Evolutionary conservation across 176 grass and related monocot species (phyloP).

Genomic region (Eleusine coracana): DNA sequence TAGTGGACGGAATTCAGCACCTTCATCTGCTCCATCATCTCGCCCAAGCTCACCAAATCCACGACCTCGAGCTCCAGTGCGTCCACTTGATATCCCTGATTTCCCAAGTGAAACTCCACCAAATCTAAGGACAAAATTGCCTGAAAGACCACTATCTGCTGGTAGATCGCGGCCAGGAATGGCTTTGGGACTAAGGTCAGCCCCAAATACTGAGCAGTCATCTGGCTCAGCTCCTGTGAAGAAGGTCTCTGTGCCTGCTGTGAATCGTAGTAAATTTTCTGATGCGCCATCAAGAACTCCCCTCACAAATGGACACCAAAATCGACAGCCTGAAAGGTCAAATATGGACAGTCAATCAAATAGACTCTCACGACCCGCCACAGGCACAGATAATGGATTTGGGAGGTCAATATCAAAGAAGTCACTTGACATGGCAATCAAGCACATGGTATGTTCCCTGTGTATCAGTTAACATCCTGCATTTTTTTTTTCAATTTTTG

Average conservation of each 20-base stretch:
- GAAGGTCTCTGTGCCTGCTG: slow-evolving; percentile 65
- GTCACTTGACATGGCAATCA: slow-evolving; percentile 97
- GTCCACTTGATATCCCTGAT: slow-evolving; percentile 88
- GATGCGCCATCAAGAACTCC: slow-evolving; percentile 66
- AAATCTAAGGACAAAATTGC: slow-evolving; percentile 91
- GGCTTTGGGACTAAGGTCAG: slow-evolving; percentile 60
- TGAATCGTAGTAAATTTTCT: slow-evolving; percentile 73
- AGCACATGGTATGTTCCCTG: slow-evolving; percentile 82
- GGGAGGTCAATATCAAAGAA: slow-evolving; percentile 97
- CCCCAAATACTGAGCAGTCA: slow-evolving; percentile 52
- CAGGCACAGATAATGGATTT: slow-evolving; percentile 80
- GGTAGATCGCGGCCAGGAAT: slow-evolving; percentile 83
- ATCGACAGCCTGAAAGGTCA: slow-evolving; percentile 52
- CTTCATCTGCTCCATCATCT: slow-evolving; percentile 72
- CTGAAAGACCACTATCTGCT: slow-evolving; percentile 85
- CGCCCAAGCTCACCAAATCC: slow-evolving; percentile 81
- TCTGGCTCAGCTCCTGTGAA: slow-evolving; percentile 49
- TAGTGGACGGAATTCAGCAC: slow-evolving; percentile 70
- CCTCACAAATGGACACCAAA: slow-evolving; percentile 67
- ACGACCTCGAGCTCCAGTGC: slow-evolving; percentile 67
- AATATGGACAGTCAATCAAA: slow-evolving; percentile 59
- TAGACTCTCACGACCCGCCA: slow-evolving; percentile 36
- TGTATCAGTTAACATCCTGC: slow-evolving; percentile 20
- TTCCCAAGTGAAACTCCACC: slow-evolving; percentile 86
- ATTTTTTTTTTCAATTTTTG: neutral